Evolutionary conservation across 352 stramenopile species (phyloP).

Genomic region (Phytophthora quininea): DNA sequence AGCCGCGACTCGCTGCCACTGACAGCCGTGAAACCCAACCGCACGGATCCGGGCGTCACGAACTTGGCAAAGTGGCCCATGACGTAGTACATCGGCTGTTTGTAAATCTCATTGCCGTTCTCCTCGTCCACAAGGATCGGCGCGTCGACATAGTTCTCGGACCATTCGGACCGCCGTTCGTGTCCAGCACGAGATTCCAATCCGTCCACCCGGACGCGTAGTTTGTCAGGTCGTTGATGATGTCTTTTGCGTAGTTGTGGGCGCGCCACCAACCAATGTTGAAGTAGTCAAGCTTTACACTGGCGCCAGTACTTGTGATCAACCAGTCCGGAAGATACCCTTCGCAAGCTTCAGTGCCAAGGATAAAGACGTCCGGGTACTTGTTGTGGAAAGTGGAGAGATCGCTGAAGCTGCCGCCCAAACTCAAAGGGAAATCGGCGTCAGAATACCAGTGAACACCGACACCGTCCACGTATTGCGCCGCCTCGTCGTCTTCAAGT

Average conservation of each 20-base stretch:
- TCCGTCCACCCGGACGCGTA: constrained; percentile 84
- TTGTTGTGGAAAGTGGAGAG: constrained; percentile 42
- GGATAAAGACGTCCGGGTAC: constrained; percentile 64
- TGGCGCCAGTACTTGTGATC: constrained; percentile 36
- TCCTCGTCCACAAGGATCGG: constrained; percentile 74
- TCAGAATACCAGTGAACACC: constrained; percentile 85
- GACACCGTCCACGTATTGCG: constrained; percentile 78
- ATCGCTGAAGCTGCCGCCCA: constrained; percentile 39
- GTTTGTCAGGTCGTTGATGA: constrained; percentile 86
- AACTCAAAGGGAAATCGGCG: constrained; percentile 41
- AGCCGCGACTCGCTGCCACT: constrained; percentile 24
- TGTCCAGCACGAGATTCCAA: constrained; percentile 88
- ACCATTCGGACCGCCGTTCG: constrained; percentile 78
- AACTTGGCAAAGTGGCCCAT: constrained; percentile 83
- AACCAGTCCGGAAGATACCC: constrained; percentile 46
- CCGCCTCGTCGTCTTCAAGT: constrained; percentile 40
- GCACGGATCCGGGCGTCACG: constrained; percentile 47
- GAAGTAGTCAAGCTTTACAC: constrained; percentile 39
- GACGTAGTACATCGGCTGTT: constrained; percentile 84
- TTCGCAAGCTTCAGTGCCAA: constrained; percentile 71
- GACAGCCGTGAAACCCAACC: constrained; percentile 40
- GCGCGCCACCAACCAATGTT: constrained; percentile 59
- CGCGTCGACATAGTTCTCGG: constrained; percentile 76
- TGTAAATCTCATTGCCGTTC: constrained; percentile 68
- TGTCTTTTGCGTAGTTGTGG: constrained; percentile 85